Conservation (phyloP, 2,329 filamentous ascomycete genomes). For the Beauveria caledonica region DNA sequence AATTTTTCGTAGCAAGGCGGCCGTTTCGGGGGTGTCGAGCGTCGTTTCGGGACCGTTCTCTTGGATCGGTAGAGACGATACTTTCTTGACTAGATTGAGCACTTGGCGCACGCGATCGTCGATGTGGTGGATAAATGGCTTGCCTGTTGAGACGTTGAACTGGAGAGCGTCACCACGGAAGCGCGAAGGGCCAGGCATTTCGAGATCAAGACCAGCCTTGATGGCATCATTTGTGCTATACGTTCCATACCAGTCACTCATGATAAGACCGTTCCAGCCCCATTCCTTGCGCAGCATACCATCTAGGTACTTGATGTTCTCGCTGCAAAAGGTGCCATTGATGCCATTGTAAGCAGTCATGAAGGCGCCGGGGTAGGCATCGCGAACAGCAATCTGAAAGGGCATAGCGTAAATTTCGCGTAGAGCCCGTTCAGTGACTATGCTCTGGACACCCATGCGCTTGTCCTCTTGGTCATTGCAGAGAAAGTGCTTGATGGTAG, state of each 20-base stretch:
- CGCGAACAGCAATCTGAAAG: conserved; percentile 48
- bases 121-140: conserved; percentile 45
- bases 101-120: conserved; percentile 51
- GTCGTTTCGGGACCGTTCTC: conserved; percentile 46
- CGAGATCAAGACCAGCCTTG: conserved; percentile 46
- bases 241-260: conserved; percentile 53
- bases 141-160: conserved; percentile 46
- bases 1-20: conserved; percentile 54
- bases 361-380: conserved; percentile 42
- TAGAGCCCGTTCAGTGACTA: conserved; percentile 46
- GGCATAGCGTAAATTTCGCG: conserved; percentile 51
- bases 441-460: conserved; percentile 46
- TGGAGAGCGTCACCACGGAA: conserved; percentile 43
- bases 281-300: conserved; percentile 47
- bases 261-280: conserved; percentile 48
- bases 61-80: conserved; percentile 43
- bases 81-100: conserved; percentile 51
- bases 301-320: conserved; percentile 42
- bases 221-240: conserved; percentile 45
- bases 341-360: conserved; percentile 55
- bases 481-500: conserved; percentile 53
- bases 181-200: conserved; percentile 50
- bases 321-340: conserved; percentile 48
- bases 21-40: conserved; percentile 52
- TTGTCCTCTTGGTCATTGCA: conserved; percentile 55